phyloP scores from a whole-genome alignment of 129 eudicot genomes.

The Centaurea solstitialis region DNA sequence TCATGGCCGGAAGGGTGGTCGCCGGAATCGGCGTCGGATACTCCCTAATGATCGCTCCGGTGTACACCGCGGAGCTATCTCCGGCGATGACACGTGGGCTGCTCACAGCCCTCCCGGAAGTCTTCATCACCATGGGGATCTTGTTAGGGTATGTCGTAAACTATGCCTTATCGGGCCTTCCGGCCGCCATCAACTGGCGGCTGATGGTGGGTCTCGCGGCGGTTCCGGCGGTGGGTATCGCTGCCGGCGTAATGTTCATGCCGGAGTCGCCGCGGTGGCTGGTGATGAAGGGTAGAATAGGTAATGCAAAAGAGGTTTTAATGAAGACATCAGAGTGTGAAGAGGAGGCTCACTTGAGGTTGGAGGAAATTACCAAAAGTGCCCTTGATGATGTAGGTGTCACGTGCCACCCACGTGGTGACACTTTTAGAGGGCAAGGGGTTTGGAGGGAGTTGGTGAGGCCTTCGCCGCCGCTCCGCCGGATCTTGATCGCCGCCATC shows the following conservation, averaged over 20 bases:
- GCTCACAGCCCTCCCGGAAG: conserved; percentile 82
- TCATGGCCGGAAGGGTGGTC: conserved; percentile 72
- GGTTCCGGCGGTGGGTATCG: conserved; percentile 59
- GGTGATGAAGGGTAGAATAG: conserved; percentile 59
- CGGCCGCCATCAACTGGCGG: conserved; percentile 60
- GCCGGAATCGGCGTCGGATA: conserved; percentile 96
- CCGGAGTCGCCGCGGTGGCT: conserved; percentile 98
- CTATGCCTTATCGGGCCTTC: conserved; percentile 49
- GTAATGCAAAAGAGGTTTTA: conserved; percentile 52
- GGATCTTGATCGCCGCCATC: conserved; percentile 69
- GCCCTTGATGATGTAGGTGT: conserved; percentile 21
- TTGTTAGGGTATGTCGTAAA: conserved; percentile 65
- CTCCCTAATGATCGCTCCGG: conserved; percentile 89
- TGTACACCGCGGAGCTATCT: conserved; percentile 82
- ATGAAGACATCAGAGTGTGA: conserved; percentile 44
- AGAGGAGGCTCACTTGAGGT: conserved; percentile 57
- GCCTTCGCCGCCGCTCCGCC: conserved; percentile 50
- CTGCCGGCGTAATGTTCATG: conserved; percentile 62
- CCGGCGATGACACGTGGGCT: conserved; percentile 87
- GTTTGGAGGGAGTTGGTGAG: conserved; percentile 67
- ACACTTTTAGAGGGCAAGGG: conserved; percentile 57
- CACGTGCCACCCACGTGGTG: conserved; percentile 7
- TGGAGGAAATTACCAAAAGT: conserved; percentile 53
- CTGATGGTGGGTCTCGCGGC: conserved; percentile 82
- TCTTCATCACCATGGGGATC: conserved; percentile 71